phyloP scores from a whole-genome alignment of 164 flowering plant genomes.

The Saururus chinensis region DNA sequence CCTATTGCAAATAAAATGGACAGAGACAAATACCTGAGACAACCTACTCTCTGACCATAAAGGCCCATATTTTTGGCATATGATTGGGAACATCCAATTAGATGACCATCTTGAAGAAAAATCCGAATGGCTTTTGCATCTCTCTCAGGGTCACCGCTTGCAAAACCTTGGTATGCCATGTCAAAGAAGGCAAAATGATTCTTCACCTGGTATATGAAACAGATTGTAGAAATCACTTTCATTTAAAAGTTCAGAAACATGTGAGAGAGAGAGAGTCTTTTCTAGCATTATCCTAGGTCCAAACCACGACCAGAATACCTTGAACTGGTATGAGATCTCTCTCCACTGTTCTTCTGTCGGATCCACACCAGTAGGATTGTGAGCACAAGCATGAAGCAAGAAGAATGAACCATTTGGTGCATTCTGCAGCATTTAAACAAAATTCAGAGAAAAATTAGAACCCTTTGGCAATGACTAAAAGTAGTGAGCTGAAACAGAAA shows the following conservation, averaged over 20 bases:
- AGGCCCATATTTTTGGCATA: conserved; percentile 99
- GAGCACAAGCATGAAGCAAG: conserved; percentile 97
- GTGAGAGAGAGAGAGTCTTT: no score
- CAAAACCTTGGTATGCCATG: conserved; percentile 99
- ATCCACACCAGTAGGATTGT: conserved; percentile 99
- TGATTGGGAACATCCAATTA: conserved; percentile 84
- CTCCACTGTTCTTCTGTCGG: conserved; percentile 94
- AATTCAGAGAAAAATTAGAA: background rate
- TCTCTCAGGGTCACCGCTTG: conserved; percentile 92
- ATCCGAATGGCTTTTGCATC: conserved; percentile 91
- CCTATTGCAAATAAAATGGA: background rate
- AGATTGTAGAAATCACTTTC: background rate
- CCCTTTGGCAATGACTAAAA: background rate
- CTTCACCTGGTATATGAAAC: conserved; percentile 46
- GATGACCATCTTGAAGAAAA: conserved; percentile 90
- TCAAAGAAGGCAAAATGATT: conserved; percentile 92
- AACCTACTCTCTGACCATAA: conserved; percentile 94
- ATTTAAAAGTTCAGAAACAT: background rate
- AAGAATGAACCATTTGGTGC: conserved; percentile 95
- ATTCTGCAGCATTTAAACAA: conserved; percentile 34
- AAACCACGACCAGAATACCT: background rate
- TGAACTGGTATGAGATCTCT: conserved; percentile 70
- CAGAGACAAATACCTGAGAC: conserved; percentile 41
- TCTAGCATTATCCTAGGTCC: no score
- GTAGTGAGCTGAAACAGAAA: background rate